Base-by-base conservation (phyloP, 441 rosid species). In the Capsella rubella region DNA sequence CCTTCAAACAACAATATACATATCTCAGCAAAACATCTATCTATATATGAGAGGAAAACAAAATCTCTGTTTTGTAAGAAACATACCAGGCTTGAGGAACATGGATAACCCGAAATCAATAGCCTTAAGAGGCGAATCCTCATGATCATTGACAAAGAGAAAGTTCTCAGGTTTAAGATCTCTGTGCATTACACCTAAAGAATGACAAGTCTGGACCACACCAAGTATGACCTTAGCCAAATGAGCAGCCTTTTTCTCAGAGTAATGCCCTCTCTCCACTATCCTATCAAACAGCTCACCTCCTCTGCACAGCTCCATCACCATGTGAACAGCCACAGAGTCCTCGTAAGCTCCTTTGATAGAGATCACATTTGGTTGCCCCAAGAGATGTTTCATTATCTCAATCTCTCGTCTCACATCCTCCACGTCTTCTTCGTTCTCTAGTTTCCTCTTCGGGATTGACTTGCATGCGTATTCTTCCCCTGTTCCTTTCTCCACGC, bases 81-180 rank as follows among this genome's bases (percentile, higher is more conserved):
- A 60, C 82, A 67, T 85, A 85, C 93, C 90, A 46, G 90, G 93
- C 71, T 80, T 86, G 63, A 88, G 76, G 73, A 88, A 88, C 69
- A 76, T 74, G 15, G 93, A 88, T 62, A 88, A 81, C 60, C 92
- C 90, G 11, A 88, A 88, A 76, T 88, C 92, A 50, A 88, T 88
- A 16, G 87, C 86, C 75, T 88, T 88, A 12, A 88, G 87, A 57
- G 87, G 87, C 0, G 90, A 85, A 61, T 88, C 90, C 63, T 88
- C 93, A 15, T 80, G 31, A 49, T 79, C 80, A 53, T 82, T 69
- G 10, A 85, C 83, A 7, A 86, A 88, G 9, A 88, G 85, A 56
- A 88, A 86, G 73, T 88, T 86, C 80, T 88, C 93, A 12, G 90
- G 93, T 82, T 88, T 88, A 53, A 88, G 86, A 77, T 86, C 92